phyloP scores from a whole-genome alignment of 176 grass and related monocot genomes.

The Cymbopogon citratus region DNA sequence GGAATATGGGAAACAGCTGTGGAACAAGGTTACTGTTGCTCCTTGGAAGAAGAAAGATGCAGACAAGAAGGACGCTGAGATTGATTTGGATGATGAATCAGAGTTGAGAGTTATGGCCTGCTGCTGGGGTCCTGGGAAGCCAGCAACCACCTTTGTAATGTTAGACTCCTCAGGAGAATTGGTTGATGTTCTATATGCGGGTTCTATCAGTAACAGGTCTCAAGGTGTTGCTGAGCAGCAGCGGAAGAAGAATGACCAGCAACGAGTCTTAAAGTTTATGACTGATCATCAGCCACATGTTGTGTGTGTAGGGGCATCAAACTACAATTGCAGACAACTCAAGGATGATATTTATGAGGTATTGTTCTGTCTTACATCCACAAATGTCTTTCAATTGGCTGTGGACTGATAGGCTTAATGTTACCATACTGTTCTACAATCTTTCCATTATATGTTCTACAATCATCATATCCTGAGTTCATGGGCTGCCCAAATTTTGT shows the following conservation, averaged over 20 bases:
- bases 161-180: slow-evolving; percentile 88
- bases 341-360: slow-evolving; percentile 99
- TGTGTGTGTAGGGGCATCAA: slow-evolving; percentile 86
- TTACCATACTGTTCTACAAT: not conserved
- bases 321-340: slow-evolving; percentile 80
- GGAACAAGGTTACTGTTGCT: slow-evolving; percentile 73
- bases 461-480: not conserved
- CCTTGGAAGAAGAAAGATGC: slow-evolving; percentile 84
- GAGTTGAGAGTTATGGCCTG: slow-evolving; percentile 91
- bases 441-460: not conserved
- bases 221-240: slow-evolving; percentile 81
- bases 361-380: not conserved
- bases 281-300: slow-evolving; percentile 82
- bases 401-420: not conserved
- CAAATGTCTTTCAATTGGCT: not conserved
- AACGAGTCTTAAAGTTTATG: slow-evolving; percentile 87
- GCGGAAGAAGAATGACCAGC: slow-evolving; percentile 88
- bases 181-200: slow-evolving; percentile 91
- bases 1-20: slow-evolving; percentile 81
- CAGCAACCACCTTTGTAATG: slow-evolving; percentile 91
- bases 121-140: slow-evolving; percentile 96
- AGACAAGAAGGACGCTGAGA: slow-evolving; percentile 59
- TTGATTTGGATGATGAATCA: slow-evolving; percentile 66
- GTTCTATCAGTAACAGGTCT: slow-evolving; percentile 78
- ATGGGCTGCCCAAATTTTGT: no score